Evolutionary conservation across 306 rosid species (phyloP).

Genomic region (Gastrolobium bilobum): DNA sequence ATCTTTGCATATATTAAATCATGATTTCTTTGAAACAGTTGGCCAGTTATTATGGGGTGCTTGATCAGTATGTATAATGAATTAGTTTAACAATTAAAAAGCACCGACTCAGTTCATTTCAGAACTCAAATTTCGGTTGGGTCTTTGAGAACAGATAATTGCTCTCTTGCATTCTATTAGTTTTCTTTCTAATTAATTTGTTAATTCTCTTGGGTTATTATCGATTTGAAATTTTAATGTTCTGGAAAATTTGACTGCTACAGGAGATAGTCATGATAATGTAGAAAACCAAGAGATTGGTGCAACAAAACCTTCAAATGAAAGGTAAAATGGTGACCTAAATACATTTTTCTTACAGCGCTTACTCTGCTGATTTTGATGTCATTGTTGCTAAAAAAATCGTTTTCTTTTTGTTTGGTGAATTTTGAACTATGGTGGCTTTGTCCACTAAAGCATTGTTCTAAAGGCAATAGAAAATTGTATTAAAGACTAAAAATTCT

Average conservation of each 20-base stretch:
- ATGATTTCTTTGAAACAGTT: background rate
- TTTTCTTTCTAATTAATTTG: background rate
- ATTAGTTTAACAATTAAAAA: background rate
- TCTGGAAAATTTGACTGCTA: conserved; percentile 40
- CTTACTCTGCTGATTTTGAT: background rate
- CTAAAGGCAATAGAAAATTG: background rate
- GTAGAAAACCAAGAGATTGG: conserved; percentile 60
- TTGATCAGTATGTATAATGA: background rate
- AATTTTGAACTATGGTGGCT: conserved; percentile 2
- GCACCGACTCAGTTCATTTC: conserved; percentile 10
- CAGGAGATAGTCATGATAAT: conserved; percentile 53
- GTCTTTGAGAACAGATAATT: conserved; percentile 3
- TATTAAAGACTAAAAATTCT: background rate
- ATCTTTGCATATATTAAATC: conserved; percentile 7
- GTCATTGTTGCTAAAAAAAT: background rate
- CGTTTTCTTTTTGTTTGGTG: conserved; percentile 15
- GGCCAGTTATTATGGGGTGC: background rate
- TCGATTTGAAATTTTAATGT: conserved; percentile 33
- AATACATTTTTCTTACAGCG: conserved; percentile 1
- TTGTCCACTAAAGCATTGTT: conserved; percentile 21
- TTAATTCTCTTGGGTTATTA: background rate
- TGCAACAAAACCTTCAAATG: conserved; percentile 54
- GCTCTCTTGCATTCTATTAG: conserved; percentile 1
- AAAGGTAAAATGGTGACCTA: conserved; percentile 59
- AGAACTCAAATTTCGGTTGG: background rate